Percentiles rank a stretch among this genome's conserved stretches.
Conservation (phyloP, 345 rosid species). For the Eucalyptus pauciflora region DNA sequence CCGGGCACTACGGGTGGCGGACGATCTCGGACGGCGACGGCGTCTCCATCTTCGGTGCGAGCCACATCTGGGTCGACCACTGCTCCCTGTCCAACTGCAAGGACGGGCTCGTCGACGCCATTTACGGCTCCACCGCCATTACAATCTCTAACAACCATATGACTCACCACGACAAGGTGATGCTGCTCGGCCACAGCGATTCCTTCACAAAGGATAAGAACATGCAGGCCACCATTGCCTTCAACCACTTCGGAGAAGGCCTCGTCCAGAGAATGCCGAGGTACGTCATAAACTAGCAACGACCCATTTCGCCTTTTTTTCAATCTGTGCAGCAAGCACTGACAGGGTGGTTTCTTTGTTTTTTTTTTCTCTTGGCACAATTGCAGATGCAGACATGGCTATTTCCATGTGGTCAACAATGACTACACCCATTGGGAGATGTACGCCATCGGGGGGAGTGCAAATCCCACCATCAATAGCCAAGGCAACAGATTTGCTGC, state of each 20-base stretch:
- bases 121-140: conserved; percentile 63
- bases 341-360: background rate
- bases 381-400: conserved; percentile 70
- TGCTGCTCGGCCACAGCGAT: conserved; percentile 75
- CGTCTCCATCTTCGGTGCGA: conserved; percentile 67
- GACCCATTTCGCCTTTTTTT: background rate
- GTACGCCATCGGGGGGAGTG: conserved; percentile 90
- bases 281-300: background rate
- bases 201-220: conserved; percentile 53
- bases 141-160: conserved; percentile 65
- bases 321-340: background rate
- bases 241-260: conserved; percentile 85
- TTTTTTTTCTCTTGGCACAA: background rate
- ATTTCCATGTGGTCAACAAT: conserved; percentile 89
- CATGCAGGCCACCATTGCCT: conserved; percentile 83
- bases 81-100: conserved; percentile 56
- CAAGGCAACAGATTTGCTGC: conserved; percentile 76
- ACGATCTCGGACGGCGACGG: conserved; percentile 83
- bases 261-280: conserved; percentile 36
- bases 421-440: conserved; percentile 90
- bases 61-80: conserved; percentile 84
- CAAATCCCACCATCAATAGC: conserved; percentile 72
- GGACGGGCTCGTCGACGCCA: conserved; percentile 71
- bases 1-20: conserved; percentile 54
- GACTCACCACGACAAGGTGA: conserved; percentile 83